Evolutionary conservation across 306 rosid species (phyloP).

Genomic region (Ceratonia siliqua): DNA sequence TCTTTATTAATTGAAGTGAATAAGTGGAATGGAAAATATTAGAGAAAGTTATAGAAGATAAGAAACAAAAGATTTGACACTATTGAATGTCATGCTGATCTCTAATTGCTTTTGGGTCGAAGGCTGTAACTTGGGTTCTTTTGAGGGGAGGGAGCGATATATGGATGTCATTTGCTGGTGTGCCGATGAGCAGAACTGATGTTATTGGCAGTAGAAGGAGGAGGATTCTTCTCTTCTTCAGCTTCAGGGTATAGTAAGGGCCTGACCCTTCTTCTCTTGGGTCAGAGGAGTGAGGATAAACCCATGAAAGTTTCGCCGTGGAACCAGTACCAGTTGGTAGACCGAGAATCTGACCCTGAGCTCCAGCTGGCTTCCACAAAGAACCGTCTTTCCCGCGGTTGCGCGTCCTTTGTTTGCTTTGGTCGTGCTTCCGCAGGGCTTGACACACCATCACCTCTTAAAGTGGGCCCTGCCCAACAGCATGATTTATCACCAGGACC

Average conservation of each 20-base stretch:
- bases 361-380: slow-evolving; percentile 90
- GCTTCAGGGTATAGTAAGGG: slow-evolving; percentile 89
- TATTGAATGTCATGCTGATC: slow-evolving; percentile 9
- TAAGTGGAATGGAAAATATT: slow-evolving; percentile 18
- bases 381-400: slow-evolving; percentile 65
- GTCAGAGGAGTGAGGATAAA: slow-evolving; percentile 71
- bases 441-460: slow-evolving; percentile 67
- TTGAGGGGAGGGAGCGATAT: slow-evolving; percentile 33
- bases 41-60: background rate
- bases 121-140: slow-evolving; percentile 41
- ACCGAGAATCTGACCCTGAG: slow-evolving; percentile 73
- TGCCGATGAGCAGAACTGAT: slow-evolving; percentile 75
- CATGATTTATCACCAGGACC: slow-evolving; percentile 61
- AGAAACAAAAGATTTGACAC: background rate
- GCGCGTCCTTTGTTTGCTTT: slow-evolving; percentile 83
- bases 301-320: slow-evolving; percentile 90
- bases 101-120: slow-evolving; percentile 24
- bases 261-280: slow-evolving; percentile 76
- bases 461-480: slow-evolving; percentile 73
- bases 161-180: slow-evolving; percentile 40
- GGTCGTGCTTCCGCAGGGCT: slow-evolving; percentile 73
- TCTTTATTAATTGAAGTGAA: slow-evolving; percentile 1
- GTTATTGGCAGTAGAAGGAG: slow-evolving; percentile 88
- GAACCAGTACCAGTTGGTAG: slow-evolving; percentile 88
- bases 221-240: slow-evolving; percentile 87